Base-by-base conservation (phyloP, 495 filamentous ascomycete genomes). In the Lepidopterella palustris region DNA sequence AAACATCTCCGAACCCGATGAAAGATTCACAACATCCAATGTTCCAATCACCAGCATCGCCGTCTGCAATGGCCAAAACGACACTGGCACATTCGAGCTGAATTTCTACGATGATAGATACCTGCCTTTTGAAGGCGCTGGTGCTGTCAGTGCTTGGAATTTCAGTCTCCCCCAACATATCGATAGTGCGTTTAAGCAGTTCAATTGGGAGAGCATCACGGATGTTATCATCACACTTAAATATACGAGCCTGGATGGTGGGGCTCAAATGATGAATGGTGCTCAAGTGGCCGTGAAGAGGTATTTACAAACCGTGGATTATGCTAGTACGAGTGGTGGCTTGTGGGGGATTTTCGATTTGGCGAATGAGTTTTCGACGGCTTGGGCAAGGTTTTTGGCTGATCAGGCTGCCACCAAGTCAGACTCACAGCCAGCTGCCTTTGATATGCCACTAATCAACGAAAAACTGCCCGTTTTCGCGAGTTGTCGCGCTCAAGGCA, bases 41-140 rank as follows among this genome's bases (percentile, higher is more conserved):
- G 39, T 69, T 18, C 71, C 71, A 13, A 54, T 71, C 31, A 32
- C 53, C 0, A 24, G 63, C 29, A 59, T 76, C 25, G 75, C 74
- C 18, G 52, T 71, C 10, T 64, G 45, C 35, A 57, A 20, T 24
- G 68, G 69, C 1, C 27, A 59, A 15, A 23, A 31, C 13, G 75
- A 77, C 56, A 45, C 50, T 5, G 71, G 75, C 6, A 27, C 63
- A 9, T 74, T 73, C 50, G 67, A 70, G 13, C 40, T 72, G 31
- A 48, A 58, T 56, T 70, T 72, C 58, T 28, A 42, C 3, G 67
- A 60, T 28, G 67, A 73, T 21, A 60, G 68, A 21, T 77, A 73
- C 58, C 13, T 69, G 60, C 62, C 59, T 1, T 71, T 72, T 24
- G 70, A 71, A 48, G 53, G 58, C n/a, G 64, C 66, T 8, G 69